phyloP scores from a whole-genome alignment of 2,329 filamentous ascomycete genomes.

The Pseudocercospora fijiensis region DNA sequence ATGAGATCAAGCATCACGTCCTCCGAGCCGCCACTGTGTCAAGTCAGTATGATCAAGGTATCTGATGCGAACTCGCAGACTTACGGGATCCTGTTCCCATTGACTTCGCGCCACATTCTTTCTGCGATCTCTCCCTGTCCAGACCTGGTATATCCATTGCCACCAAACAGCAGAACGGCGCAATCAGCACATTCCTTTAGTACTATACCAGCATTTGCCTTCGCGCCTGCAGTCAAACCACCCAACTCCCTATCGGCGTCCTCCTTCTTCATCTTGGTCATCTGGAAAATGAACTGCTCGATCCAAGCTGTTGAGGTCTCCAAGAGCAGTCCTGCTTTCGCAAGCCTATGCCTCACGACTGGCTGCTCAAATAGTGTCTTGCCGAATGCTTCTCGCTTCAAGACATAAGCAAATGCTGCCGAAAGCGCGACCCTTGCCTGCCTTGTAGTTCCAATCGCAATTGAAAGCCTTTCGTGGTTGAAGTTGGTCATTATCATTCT shows the following conservation, averaged over 20 bases:
- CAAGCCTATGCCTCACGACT: constrained; percentile 70
- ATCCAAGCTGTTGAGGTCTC: constrained; percentile 72
- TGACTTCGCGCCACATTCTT: constrained; percentile 51
- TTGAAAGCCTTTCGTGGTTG: constrained; percentile 72
- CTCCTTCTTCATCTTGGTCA: constrained; percentile 60
- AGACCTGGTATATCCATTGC: constrained; percentile 62
- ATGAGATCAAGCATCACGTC: constrained; percentile 71
- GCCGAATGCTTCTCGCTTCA: constrained; percentile 67
- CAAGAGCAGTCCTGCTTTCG: constrained; percentile 66
- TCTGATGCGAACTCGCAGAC: neutral
- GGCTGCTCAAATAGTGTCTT: constrained; percentile 71
- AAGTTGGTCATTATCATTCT: constrained; percentile 61
- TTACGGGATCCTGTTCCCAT: constrained; percentile 36
- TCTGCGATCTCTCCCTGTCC: constrained; percentile 71
- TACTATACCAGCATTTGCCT: constrained; percentile 71
- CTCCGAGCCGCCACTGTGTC: constrained; percentile 60
- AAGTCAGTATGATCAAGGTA: constrained; percentile 15
- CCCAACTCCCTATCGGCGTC: constrained; percentile 65
- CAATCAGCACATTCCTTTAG: constrained; percentile 69
- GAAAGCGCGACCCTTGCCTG: constrained; percentile 61
- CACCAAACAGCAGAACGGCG: constrained; percentile 60
- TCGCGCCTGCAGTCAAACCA: constrained; percentile 68
- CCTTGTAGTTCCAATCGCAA: constrained; percentile 64
- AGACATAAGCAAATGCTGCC: constrained; percentile 60
- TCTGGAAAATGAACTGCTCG: constrained; percentile 68